Conservation (phyloP, 2,329 filamentous ascomycete species). For the Pseudogymnoascus sp. region DNA sequence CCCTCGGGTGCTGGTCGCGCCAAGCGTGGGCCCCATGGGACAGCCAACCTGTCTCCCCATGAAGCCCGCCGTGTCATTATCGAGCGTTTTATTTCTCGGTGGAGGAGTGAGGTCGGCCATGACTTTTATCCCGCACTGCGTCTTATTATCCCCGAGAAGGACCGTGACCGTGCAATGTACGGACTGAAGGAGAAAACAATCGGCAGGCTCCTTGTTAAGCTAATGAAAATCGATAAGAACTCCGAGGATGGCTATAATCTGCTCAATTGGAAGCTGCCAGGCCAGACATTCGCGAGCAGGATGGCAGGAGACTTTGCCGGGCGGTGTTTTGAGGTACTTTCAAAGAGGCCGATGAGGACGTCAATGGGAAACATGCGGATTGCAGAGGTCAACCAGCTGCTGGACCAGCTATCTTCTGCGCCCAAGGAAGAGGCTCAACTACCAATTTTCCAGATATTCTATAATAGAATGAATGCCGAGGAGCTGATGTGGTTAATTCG, state of each 20-base stretch:
- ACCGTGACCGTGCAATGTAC: slow-evolving; percentile 86
- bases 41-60: slow-evolving; percentile 56
- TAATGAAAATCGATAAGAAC: slow-evolving; percentile 85
- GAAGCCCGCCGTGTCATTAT: slow-evolving; percentile 77
- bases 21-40: slow-evolving; percentile 54
- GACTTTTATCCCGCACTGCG: slow-evolving; percentile 92
- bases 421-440: slow-evolving; percentile 78
- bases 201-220: slow-evolving; percentile 80
- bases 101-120: slow-evolving; percentile 80
- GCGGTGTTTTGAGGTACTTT: slow-evolving; percentile 78
- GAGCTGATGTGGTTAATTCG: slow-evolving; percentile 93
- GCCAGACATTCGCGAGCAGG: slow-evolving; percentile 52
- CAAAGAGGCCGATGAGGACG: slow-evolving; percentile 71
- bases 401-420: slow-evolving; percentile 70
- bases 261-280: slow-evolving; percentile 86
- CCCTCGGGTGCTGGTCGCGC: slow-evolving; percentile 41
- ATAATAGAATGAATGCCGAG: slow-evolving; percentile 83
- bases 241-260: slow-evolving; percentile 83
- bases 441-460: slow-evolving; percentile 75
- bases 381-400: slow-evolving; percentile 77
- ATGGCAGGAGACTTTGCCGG: slow-evolving; percentile 89
- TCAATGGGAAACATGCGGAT: slow-evolving; percentile 74
- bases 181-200: slow-evolving; percentile 89
- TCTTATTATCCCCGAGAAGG: slow-evolving; percentile 86
- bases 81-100: slow-evolving; percentile 74